phyloP scores from a whole-genome alignment of 2,329 filamentous ascomycete species.

The Karstenula rhodostoma region DNA sequence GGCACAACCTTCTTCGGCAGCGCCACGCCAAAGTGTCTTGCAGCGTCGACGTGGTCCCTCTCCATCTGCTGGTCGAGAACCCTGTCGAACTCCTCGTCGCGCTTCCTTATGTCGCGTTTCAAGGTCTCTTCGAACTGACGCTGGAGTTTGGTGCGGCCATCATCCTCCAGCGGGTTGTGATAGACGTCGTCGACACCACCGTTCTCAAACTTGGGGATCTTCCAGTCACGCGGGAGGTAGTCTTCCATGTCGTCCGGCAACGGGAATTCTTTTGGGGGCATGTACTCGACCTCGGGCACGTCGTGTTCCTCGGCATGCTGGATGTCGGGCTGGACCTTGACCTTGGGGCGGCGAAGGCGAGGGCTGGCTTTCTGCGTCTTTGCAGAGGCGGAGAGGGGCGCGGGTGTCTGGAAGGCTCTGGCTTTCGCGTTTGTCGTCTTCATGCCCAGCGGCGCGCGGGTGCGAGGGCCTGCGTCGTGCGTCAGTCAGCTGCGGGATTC shows the following conservation, averaged over 20 bases:
- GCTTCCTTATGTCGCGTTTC: conserved; percentile 57
- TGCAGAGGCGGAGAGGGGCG: conserved; percentile 65
- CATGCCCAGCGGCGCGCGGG: conserved; percentile 83
- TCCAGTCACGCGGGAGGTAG: conserved; percentile 62
- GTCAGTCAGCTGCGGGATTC: conserved; percentile 15
- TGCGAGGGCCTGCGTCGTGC: conserved; percentile 64
- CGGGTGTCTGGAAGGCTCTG: conserved; percentile 70
- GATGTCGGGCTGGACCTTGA: conserved; percentile 69
- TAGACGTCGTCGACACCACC: conserved; percentile 61
- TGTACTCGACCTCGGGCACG: conserved; percentile 87
- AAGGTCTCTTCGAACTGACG: conserved; percentile 62
- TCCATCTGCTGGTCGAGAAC: conserved; percentile 69
- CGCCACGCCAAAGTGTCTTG: conserved; percentile 38
- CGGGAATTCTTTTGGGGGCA: conserved; percentile 73
- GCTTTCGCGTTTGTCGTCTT: conserved; percentile 97
- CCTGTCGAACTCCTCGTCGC: conserved; percentile 72
- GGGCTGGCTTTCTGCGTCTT: conserved; percentile 72
- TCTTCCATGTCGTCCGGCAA: conserved; percentile 74
- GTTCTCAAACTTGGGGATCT: conserved; percentile 60
- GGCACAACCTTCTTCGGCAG: conserved; percentile 38
- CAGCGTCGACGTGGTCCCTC: conserved; percentile 60
- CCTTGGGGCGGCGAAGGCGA: conserved; percentile 61
- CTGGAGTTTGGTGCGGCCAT: conserved; percentile 70
- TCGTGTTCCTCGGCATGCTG: conserved; percentile 61
- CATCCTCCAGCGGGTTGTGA: conserved; percentile 67